Base-by-base conservation (phyloP, 768 basidiomycete genomes). In the Leccinum rimulosum region DNA sequence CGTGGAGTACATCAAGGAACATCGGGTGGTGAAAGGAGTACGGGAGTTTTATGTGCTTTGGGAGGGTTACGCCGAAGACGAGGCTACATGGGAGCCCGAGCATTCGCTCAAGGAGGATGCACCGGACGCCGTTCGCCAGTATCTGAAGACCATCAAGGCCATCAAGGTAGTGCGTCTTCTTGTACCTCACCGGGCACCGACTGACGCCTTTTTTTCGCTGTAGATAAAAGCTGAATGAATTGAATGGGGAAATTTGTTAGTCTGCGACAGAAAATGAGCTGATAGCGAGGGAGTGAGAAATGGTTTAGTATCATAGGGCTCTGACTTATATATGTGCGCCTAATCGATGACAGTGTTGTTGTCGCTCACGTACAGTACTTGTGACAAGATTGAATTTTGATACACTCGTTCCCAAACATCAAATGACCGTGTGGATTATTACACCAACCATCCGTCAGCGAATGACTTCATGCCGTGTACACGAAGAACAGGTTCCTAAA, bases 71-170 rank as follows among this genome's bases (percentile, higher is more conserved):
- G 52, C 75, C 0, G 73, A 76, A 6, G 68, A 72, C 1, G 78
- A 82, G 27, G 82, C 79, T 10, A 83, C 85, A 30, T 87, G 86
- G 86, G 85, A 87, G 64, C 79, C 78, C 10, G 80, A 80, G 63
- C 56, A 50, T 8, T 67, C 67, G 4, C 74, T 88, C 33, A 49
- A 73, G 58, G 72, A 78, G 51, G 86, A 87, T 68, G 82, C 82
- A 8, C 82, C 84, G 0, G 38, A 33, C 0, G 64, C 73, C 0
- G 74, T 88, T 33, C 59, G 70, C 47, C 79, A 76, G 31, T 87
- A 83, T 60, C 57, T 72, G 49, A 52, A 56, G 50, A 55, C 54
- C 8, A 47, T 64, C 35, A 11, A 59, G 63, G 68, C 54, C 8
- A 47, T 64, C 35, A 11, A 59, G 63, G 68, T 66, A 53, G 8